A percentile compares a stretch with the other conserved stretches of the same genome.
These are phyloP conservation scores for Ophiognomonia clavigignenti-juglandacearum DNA, from an alignment of 2,329 filamentous ascomycete genomes.

Conservation along the genomic window DNA sequence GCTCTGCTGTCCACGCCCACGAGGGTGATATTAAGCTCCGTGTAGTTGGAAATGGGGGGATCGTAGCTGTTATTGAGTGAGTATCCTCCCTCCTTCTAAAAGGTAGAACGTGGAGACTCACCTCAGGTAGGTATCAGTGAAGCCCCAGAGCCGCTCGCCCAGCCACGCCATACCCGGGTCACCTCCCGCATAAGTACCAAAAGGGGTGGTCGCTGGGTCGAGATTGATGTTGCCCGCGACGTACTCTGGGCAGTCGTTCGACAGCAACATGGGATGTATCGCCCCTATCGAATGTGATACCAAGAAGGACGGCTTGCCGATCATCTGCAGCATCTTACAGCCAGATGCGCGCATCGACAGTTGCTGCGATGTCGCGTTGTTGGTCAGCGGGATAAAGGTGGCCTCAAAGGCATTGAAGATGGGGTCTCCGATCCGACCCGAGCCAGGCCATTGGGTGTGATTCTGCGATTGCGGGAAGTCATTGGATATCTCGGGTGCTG, in stretches of 20 bases:
- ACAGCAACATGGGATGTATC: slow-evolving; percentile 22
- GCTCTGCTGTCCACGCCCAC: not conserved
- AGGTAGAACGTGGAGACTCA: slow-evolving; percentile 32
- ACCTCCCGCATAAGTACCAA: slow-evolving; percentile 8
- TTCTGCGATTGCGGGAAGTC: slow-evolving; percentile 26
- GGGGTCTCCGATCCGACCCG: slow-evolving; percentile 32
- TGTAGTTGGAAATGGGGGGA: not conserved
- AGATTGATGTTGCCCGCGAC: slow-evolving; percentile 26
- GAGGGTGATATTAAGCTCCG: not conserved
- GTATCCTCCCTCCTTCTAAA: not conserved
- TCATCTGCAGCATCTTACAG: slow-evolving; percentile 19
- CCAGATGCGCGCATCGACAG: slow-evolving; percentile 19
- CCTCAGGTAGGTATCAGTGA: slow-evolving; percentile 26
- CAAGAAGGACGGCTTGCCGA: slow-evolving; percentile 25
- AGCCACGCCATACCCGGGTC: not conserved
- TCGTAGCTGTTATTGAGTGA: not conserved
- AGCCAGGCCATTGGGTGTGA: slow-evolving; percentile 29
- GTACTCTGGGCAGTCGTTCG: slow-evolving; percentile 22
- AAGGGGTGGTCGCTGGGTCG: slow-evolving; percentile 24
- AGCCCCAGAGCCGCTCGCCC: slow-evolving; percentile 17
- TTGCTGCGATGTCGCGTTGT: slow-evolving; percentile 18
- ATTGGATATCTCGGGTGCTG: slow-evolving; percentile 20
- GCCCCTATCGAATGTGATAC: slow-evolving; percentile 21
- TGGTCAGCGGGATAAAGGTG: slow-evolving; percentile 32
- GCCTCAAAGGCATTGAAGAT: slow-evolving; percentile 44